Evolutionary conservation across 2,329 filamentous ascomycete genomes (phyloP).

Genomic region (Verticillium isaacii): DNA sequence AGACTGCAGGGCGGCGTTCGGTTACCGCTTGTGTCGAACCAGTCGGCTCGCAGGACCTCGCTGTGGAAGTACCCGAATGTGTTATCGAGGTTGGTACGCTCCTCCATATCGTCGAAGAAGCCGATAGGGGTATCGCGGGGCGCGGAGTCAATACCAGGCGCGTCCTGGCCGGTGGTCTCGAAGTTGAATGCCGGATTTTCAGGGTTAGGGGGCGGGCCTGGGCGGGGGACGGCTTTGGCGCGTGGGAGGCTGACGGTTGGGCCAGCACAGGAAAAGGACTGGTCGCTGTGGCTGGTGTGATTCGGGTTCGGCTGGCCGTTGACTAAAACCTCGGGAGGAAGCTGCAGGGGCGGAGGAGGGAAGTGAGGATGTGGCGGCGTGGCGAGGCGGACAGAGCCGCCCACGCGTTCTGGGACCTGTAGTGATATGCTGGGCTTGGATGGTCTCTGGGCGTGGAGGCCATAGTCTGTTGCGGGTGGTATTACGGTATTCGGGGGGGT

Average conservation of each 20-base stretch:
- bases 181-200: neutral
- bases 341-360: neutral
- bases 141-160: neutral
- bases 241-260: conserved; percentile 13
- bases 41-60: conserved; percentile 43
- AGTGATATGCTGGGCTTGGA: conserved; percentile 33
- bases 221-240: neutral
- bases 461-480: conserved; percentile 1
- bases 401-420: conserved; percentile 44
- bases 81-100: conserved; percentile 53
- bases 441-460: conserved; percentile 15
- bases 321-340: conserved; percentile 42
- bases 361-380: conserved; percentile 39
- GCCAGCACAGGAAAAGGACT: neutral
- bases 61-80: conserved; percentile 51
- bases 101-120: conserved; percentile 26
- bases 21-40: conserved; percentile 44
- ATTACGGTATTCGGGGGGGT: neutral
- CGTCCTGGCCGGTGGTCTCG: neutral
- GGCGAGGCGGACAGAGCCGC: conserved; percentile 57
- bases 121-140: conserved; percentile 4
- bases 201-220: neutral
- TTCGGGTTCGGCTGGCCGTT: conserved; percentile 30
- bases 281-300: neutral
- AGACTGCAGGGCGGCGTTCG: conserved; percentile 36